Conservation (phyloP, 331 rosid genomes). For the Telfairia occidentalis region DNA sequence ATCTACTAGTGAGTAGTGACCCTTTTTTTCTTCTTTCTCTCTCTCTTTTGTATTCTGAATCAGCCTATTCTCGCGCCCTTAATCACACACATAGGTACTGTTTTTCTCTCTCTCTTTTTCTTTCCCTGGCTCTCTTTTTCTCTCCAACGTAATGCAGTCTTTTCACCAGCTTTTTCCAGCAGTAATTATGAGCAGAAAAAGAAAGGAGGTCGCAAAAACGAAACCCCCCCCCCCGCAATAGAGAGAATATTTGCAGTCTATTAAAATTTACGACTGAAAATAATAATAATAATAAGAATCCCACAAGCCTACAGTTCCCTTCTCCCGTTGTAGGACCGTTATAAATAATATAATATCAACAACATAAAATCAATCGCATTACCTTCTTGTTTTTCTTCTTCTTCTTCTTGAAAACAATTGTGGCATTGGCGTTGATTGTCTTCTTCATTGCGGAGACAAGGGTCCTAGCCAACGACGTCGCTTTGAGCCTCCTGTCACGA, state of each 20-base stretch:
- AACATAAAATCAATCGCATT: conserved; percentile 12
- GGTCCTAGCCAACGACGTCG: background rate
- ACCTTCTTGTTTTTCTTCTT: conserved; percentile 32
- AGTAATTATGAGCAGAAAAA: conserved; percentile 43
- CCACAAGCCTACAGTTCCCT: conserved; percentile 26
- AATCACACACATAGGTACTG: conserved; percentile 18
- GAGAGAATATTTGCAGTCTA: conserved; percentile 20
- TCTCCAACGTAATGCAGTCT: conserved; percentile 12
- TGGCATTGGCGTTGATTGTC: conserved; percentile 11
- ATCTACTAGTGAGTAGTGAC: no score
- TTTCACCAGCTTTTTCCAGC: conserved; percentile 51
- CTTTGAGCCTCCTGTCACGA: background rate
- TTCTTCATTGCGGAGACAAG: conserved; percentile 12
- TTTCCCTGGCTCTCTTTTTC: background rate
- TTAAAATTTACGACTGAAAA: no score
- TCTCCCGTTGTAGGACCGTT: conserved; percentile 1
- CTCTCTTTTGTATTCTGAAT: conserved; percentile 19
- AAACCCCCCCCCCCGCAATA: conserved; percentile 15
- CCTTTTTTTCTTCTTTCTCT: conserved; percentile 11
- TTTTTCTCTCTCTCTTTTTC: conserved; percentile 15
- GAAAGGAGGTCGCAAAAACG: conserved; percentile 11
- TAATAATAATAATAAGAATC: background rate
- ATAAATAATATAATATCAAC: background rate
- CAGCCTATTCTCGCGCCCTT: conserved; percentile 26
- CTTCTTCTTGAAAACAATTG: conserved; percentile 10